A percentile compares a stretch with the other conserved stretches of the same genome.
These are phyloP conservation scores for Metrosideros polymorpha DNA, from an alignment of 441 rosid species.

Conservation along the genomic window DNA sequence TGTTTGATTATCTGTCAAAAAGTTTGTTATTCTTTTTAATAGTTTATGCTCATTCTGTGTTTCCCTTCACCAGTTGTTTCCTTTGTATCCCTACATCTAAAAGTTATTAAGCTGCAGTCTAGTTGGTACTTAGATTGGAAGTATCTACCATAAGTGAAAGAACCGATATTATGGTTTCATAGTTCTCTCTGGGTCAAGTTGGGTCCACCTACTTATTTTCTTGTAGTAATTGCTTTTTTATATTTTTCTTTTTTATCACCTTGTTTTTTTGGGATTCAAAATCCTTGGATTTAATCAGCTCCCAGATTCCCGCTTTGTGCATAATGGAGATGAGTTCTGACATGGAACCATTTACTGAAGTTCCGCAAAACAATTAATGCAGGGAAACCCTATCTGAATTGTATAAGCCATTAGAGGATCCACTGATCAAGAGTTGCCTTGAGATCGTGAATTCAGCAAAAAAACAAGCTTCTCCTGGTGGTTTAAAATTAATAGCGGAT, in stretches of 20 bases:
- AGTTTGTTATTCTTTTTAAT: neutral
- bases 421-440: constrained; percentile 55
- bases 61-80: neutral
- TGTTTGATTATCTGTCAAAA: neutral
- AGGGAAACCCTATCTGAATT: constrained; percentile 60
- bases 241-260: neutral
- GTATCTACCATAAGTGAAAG: neutral
- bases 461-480: constrained; percentile 21
- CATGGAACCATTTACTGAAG: neutral
- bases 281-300: neutral
- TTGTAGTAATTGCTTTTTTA: neutral
- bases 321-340: neutral
- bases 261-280: neutral
- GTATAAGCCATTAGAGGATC: constrained; percentile 71
- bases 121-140: neutral
- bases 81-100: neutral
- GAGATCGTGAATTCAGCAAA: constrained; percentile 50
- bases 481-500: constrained; percentile 20
- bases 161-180: neutral
- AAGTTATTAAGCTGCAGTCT: neutral
- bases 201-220: neutral
- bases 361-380: neutral
- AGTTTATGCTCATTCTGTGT: neutral
- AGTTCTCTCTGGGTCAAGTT: neutral
- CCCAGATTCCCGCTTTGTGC: neutral